These are phyloP conservation scores for Helotiales sp. DNA, from an alignment of 2,329 filamentous ascomycete genomes.

Conservation along the genomic window DNA sequence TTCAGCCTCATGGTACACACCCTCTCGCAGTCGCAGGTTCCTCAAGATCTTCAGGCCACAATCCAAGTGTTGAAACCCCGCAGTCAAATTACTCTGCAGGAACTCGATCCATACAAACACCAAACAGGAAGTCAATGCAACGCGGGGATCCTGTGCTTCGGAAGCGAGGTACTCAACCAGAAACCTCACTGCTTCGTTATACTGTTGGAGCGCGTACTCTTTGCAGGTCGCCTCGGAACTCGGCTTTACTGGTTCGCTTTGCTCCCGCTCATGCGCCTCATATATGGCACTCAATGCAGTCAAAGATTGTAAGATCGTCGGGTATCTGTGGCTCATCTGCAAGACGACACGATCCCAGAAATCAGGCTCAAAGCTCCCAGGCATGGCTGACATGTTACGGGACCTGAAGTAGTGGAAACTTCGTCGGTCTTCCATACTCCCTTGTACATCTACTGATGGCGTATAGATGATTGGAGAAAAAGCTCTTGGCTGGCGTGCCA, in stretches of 20 bases:
- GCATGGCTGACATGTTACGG: constrained; percentile 16
- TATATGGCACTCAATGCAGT: constrained; percentile 16
- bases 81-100: constrained; percentile 12
- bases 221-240: constrained; percentile 22
- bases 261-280: constrained; percentile 5
- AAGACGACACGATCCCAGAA: constrained; percentile 18
- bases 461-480: neutral
- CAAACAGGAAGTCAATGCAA: constrained; percentile 15
- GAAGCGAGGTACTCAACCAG: constrained; percentile 10
- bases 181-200: constrained; percentile 14
- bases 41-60: constrained; percentile 11
- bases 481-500: neutral
- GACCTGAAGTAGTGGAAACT: constrained; percentile 26
- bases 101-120: constrained; percentile 24
- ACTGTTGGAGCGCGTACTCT: constrained; percentile 8
- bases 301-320: constrained; percentile 12
- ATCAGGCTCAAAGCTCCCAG: constrained; percentile 22
- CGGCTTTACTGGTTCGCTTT: neutral
- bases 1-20: too few species aligned
- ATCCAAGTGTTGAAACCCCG: constrained; percentile 14
- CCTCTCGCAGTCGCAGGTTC: neutral
- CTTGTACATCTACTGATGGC: constrained; percentile 8
- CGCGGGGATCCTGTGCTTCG: constrained; percentile 7
- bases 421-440: constrained; percentile 13
- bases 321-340: constrained; percentile 14